Evolutionary conservation across 1,139 yeast species (phyloP), one percentile per base, ranked within the genome.

Genomic region (Lodderomyces pseudojiufengensis): DNA sequence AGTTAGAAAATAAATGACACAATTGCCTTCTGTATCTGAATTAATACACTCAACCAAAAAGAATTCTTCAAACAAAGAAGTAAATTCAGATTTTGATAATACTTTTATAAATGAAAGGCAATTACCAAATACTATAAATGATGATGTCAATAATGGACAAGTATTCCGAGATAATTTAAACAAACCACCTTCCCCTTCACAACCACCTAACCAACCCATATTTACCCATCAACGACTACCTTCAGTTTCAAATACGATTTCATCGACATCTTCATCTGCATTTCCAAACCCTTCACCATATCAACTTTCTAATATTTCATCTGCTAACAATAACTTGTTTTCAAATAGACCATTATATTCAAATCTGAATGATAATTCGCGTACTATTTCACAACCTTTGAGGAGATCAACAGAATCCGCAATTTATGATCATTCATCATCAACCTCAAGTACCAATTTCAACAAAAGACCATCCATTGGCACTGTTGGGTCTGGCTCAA

Each of bases 1-100:
- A n/a, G n/a, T n/a, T n/a, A n/a, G n/a, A n/a, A n/a, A n/a, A n/a
- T n/a, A n/a, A 7, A 61, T 61, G 67, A 54, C 65, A 5, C 65
- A 59, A 44, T 57, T 62, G 38, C 68, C 68, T 24, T 60, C 67
- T 6, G 66, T 62, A 15, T 55, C 63, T 27, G 68, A 62, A 45
- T 50, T 62, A 38, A 54, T 62, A 52, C 44, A 37, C 22, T 36
- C 43, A 14, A 38, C 44, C 3, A 30, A 31, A 13, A 30, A 33
- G n/a, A 14, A 14, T 5, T 23, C 18, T 5, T 12, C 22, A 28
- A 28, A 18, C n/a, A 5, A 28, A 11, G 7, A n/a, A 6, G 29
- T n/a, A 5, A 27, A 13, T 10, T n/a, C n/a, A n/a, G n/a, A n/a
- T n/a, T n/a, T n/a, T n/a, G n/a, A n/a, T n/a, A n/a, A n/a, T n/a